These are phyloP conservation scores for Diaporthe citri DNA, from an alignment of 2,329 filamentous ascomycete species.

Conservation along the genomic window DNA sequence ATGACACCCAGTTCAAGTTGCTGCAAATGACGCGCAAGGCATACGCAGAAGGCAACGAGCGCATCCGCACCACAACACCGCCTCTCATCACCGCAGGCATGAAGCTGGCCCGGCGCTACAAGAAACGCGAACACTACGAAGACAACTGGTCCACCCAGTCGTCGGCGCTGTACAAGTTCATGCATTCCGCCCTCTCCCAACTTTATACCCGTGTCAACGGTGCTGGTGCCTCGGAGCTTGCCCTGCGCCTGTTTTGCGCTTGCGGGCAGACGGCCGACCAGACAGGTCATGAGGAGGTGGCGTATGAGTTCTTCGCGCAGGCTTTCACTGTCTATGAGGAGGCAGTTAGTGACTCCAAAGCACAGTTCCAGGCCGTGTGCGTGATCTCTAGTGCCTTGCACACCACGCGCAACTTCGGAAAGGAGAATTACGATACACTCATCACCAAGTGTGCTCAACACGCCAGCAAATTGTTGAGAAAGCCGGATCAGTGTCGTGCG, in stretches of 20 bases:
- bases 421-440: slow-evolving; percentile 98
- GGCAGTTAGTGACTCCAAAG: slow-evolving; percentile 92
- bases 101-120: slow-evolving; percentile 89
- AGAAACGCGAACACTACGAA: slow-evolving; percentile 86
- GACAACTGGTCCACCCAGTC: slow-evolving; percentile 74
- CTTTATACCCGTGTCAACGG: slow-evolving; percentile 87
- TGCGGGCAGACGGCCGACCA: slow-evolving; percentile 95
- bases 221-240: slow-evolving; percentile 85
- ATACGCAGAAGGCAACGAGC: slow-evolving; percentile 91
- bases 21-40: slow-evolving; percentile 89
- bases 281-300: slow-evolving; percentile 92
- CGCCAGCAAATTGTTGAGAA: slow-evolving; percentile 95
- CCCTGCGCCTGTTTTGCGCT: slow-evolving; percentile 88
- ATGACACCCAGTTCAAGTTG: slow-evolving; percentile 94
- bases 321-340: slow-evolving; percentile 99
- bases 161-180: slow-evolving; percentile 92
- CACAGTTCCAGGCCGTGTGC: slow-evolving; percentile 97
- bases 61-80: slow-evolving; percentile 95
- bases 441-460: slow-evolving; percentile 98
- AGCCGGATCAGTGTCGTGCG: slow-evolving; percentile 96
- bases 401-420: slow-evolving; percentile 88
- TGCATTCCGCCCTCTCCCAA: slow-evolving; percentile 88
- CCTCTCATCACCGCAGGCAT: slow-evolving; percentile 90
- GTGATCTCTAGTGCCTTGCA: slow-evolving; percentile 92
- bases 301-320: slow-evolving; percentile 98